These are phyloP conservation scores for Kwoniella pini DNA, from an alignment of 768 basidiomycete species.

Conservation along the genomic window DNA sequence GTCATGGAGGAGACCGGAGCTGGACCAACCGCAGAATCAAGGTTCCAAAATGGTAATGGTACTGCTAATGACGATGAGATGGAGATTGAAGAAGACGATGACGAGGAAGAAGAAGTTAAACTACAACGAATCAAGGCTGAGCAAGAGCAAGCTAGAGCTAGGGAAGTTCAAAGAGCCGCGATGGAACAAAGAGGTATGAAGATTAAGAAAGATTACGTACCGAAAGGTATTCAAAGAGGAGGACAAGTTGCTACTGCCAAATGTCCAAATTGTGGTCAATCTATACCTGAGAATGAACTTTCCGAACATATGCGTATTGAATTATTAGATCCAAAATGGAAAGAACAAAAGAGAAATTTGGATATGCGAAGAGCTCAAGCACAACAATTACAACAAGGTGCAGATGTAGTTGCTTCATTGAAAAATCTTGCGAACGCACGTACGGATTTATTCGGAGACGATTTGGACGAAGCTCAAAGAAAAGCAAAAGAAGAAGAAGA, in stretches of 20 bases:
- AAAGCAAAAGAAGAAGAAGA: constrained; percentile 77
- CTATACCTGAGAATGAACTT: constrained; percentile 91
- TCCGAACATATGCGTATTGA: constrained; percentile 99
- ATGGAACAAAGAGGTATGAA: constrained; percentile 50
- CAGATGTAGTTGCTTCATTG: constrained; percentile 90
- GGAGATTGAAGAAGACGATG: constrained; percentile 75
- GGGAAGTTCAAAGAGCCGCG: constrained; percentile 74
- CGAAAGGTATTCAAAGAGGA: constrained; percentile 66
- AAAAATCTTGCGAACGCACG: constrained; percentile 91
- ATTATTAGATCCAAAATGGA: constrained; percentile 95
- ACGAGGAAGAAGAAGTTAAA: constrained; percentile 61
- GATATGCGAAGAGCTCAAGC: constrained; percentile 78
- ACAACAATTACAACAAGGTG: constrained; percentile 57
- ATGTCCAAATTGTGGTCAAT: constrained; percentile 92
- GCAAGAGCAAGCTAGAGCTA: constrained; percentile 75
- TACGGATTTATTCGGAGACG: constrained; percentile 95
- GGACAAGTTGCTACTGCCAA: constrained; percentile 72
- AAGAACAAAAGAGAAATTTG: constrained; percentile 84
- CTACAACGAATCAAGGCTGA: constrained; percentile 59
- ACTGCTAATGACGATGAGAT: constrained; percentile 57
- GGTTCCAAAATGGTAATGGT: constrained; percentile 58
- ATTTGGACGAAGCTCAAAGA: constrained; percentile 85
- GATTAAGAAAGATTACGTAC: constrained; percentile 80
- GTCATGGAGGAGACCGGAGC: constrained; percentile 95
- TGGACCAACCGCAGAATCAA: constrained; percentile 63